Percentiles rank a stretch among this genome's conserved stretches.
phyloP scores from a whole-genome alignment of 768 basidiomycete genomes.

The Suillus decipiens region DNA sequence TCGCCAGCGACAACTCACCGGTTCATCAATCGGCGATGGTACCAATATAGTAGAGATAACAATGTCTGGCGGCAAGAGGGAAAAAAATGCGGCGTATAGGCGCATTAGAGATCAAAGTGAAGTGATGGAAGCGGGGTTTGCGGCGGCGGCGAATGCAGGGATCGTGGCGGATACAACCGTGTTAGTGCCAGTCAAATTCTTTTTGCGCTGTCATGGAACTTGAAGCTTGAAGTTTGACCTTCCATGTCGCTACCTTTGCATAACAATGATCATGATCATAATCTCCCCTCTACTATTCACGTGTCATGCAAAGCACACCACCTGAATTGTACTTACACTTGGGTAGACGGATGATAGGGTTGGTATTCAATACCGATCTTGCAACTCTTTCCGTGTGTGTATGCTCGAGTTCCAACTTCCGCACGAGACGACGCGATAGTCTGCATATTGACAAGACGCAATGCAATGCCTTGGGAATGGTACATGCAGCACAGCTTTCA shows the following conservation, averaged over 20 bases:
- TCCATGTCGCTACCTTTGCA: slow-evolving; percentile 2
- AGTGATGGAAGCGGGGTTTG: neutral
- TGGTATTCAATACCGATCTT: neutral
- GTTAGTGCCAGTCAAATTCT: neutral
- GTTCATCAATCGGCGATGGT: no score
- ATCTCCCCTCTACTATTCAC: neutral
- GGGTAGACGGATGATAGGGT: neutral
- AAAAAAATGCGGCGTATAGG: neutral
- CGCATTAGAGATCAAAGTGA: neutral
- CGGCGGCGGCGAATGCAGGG: neutral
- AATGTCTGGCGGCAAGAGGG: neutral
- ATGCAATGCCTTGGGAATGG: neutral
- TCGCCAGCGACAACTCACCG: no score
- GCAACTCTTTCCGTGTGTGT: neutral
- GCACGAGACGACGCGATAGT: neutral
- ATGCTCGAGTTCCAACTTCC: neutral
- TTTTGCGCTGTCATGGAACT: neutral
- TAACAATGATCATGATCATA: slow-evolving; percentile 3
- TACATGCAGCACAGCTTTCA: neutral
- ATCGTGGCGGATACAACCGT: neutral
- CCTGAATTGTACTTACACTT: neutral
- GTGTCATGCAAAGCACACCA: neutral
- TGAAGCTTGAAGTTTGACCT: no score
- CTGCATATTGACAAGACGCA: neutral
- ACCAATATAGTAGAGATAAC: neutral